Conservation (phyloP, 2,329 filamentous ascomycete genomes). For the Corynespora cassiicola region DNA sequence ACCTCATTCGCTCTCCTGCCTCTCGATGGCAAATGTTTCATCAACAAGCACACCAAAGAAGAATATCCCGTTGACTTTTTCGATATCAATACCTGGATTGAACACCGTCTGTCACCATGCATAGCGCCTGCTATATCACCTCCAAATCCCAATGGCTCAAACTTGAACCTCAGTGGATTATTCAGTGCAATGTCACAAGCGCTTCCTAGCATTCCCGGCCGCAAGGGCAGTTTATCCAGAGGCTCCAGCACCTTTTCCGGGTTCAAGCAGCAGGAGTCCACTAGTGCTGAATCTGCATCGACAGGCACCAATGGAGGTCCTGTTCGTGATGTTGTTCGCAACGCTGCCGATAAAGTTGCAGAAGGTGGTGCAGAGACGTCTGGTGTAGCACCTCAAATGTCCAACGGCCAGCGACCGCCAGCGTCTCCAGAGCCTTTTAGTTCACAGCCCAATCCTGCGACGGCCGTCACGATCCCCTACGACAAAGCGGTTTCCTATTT, state of each 20-base stretch:
- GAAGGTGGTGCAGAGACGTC: conserved; percentile 35
- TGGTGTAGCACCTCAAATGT: conserved; percentile 58
- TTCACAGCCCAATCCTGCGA: conserved; percentile 33
- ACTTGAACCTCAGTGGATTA: conserved; percentile 51
- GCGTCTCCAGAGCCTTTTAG: conserved; percentile 22
- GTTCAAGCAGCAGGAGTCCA: conserved; percentile 5
- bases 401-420: conserved; percentile 37
- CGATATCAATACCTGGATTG: conserved; percentile 78
- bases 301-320: conserved; percentile 7
- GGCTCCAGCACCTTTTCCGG: conserved; percentile 37
- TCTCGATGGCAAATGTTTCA: conserved; percentile 85
- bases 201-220: conserved; percentile 46
- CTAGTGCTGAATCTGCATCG: conserved; percentile 1
- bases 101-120: conserved; percentile 79
- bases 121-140: conserved; percentile 72
- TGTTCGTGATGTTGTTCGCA: conserved; percentile 29
- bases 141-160: conserved; percentile 43
- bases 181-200: conserved; percentile 57
- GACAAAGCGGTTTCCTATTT: conserved; percentile 71
- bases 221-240: conserved; percentile 44
- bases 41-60: conserved; percentile 81
- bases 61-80: conserved; percentile 87
- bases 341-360: conserved; percentile 30
- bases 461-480: conserved; percentile 60
- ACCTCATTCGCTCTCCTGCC: conserved; percentile 87